Percentiles rank a stretch among this genome's conserved stretches.
phyloP scores from a whole-genome alignment of 2,329 filamentous ascomycete genomes.

The Fusarium sp. region DNA sequence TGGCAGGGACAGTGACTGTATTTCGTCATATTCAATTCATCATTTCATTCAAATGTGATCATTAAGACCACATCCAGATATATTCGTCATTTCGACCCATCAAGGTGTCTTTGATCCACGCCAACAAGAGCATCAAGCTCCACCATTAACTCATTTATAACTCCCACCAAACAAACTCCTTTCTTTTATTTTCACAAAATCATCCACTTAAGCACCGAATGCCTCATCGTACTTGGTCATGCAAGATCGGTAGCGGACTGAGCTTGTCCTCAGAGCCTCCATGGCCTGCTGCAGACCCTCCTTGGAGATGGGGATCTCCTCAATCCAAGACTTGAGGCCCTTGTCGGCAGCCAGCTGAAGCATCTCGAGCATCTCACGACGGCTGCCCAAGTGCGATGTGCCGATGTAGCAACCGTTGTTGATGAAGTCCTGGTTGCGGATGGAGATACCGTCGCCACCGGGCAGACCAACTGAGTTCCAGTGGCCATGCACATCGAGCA shows the following conservation, averaged over 20 bases:
- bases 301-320: slow-evolving; percentile 79
- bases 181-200: background rate
- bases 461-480: slow-evolving; percentile 87
- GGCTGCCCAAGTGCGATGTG: slow-evolving; percentile 77
- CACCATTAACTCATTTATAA: slow-evolving; percentile 33
- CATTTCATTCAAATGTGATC: slow-evolving; percentile 22
- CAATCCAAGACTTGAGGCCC: slow-evolving; percentile 77
- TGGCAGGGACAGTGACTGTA: background rate
- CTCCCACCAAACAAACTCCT: slow-evolving; percentile 21
- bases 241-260: slow-evolving; percentile 81
- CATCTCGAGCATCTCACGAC: slow-evolving; percentile 79
- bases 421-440: slow-evolving; percentile 81
- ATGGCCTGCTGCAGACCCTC: slow-evolving; percentile 78
- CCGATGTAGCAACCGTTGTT: slow-evolving; percentile 81
- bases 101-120: slow-evolving; percentile 39
- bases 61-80: background rate
- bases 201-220: slow-evolving; percentile 65
- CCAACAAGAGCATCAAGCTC: slow-evolving; percentile 22
- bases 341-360: slow-evolving; percentile 77
- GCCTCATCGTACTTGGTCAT: slow-evolving; percentile 77
- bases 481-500: slow-evolving; percentile 84
- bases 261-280: slow-evolving; percentile 75
- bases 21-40: slow-evolving; percentile 29
- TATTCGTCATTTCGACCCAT: slow-evolving; percentile 38
- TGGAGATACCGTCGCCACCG: slow-evolving; percentile 77